A percentile compares a stretch with the other conserved stretches of the same genome.
These are phyloP conservation scores for Thelephora aurantiotincta DNA, from an alignment of 768 basidiomycete species.

Conservation along the genomic window DNA sequence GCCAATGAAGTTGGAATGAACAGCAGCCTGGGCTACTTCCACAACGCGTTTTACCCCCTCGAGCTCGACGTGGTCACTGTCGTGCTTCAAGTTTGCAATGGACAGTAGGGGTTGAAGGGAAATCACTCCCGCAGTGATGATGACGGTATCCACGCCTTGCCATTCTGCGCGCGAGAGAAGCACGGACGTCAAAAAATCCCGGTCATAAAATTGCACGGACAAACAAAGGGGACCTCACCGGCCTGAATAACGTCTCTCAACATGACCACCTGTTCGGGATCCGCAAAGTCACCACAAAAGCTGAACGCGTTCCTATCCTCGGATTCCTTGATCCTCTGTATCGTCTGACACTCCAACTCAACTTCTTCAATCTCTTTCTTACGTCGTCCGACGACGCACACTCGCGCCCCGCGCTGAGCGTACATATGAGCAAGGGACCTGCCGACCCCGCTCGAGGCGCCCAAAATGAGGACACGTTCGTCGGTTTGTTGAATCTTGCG, in stretches of 20 bases:
- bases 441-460: constrained; percentile 79
- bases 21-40: constrained; percentile 40
- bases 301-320: constrained; percentile 26
- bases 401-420: constrained; percentile 55
- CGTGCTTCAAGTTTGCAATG: constrained; percentile 35
- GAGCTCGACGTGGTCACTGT: constrained; percentile 12
- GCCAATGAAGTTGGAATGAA: constrained; percentile 52
- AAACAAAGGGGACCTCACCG: constrained; percentile 18
- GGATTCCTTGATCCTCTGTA: constrained; percentile 10
- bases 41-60: constrained; percentile 48
- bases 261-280: constrained; percentile 50
- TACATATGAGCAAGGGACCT: constrained; percentile 56
- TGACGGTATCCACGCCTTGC: constrained; percentile 70
- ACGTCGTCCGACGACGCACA: constrained; percentile 65
- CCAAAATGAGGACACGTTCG: constrained; percentile 72
- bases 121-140: constrained; percentile 76
- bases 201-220: background rate
- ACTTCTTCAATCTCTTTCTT: constrained; percentile 40
- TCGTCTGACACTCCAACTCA: constrained; percentile 37
- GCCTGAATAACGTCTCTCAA: constrained; percentile 37
- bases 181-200: too few species aligned
- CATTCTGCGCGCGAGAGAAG: constrained; percentile 35
- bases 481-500: constrained; percentile 22
- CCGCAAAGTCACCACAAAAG: constrained; percentile 48
- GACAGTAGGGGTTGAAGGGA: constrained; percentile 65